Evolutionary conservation across 2,329 filamentous ascomycete species (phyloP), one percentile per base, ranked within the genome.

Genomic region (Arthrocladium fulminans): DNA sequence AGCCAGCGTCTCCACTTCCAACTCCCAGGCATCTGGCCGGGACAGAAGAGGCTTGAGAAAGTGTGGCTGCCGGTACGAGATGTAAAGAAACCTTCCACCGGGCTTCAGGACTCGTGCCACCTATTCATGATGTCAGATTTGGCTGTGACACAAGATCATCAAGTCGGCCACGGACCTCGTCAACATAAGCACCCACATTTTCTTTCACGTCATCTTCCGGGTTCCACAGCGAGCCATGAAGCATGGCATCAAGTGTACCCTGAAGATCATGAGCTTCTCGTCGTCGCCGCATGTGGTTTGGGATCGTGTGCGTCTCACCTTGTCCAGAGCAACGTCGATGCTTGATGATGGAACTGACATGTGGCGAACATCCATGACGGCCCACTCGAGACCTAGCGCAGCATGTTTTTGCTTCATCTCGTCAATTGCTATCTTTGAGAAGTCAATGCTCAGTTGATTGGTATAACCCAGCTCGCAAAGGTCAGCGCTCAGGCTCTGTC

Each of bases 311-410:
- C 5, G 17, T 15, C 32, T 35, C n/a, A 35, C 32, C 13, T 79
- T 79, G 54, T 79, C 74, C 53, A 82, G 77, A 10, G 76, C 76
- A 4, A 80, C 66, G 54, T 77, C 73, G 34, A 81, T 58, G 1
- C 68, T 70, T 1, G 50, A 56, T 25, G 66, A 61, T 0, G 62
- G 56, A 0, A 77, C 54, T 1, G 59, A 57, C 67, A 81, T 72
- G 27, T 73, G 54, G 5, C 76, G 71, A 2, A 80, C 70, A 55
- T 81, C 77, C 32, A 35, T 35, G 6, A 35, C 32, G 6, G 13
- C 32, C 32, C 32, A 35, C 17, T 35, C 32, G 13, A 35, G 32
- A 35, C 17, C 7, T 15, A 35, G 32, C 13, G 32, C 13, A 51
- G 67, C 68, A 32, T 66, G 60, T 22, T 58, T 53, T 1, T 62